Base-by-base conservation (phyloP, 2,329 filamentous ascomycete genomes). In the Cladorrhinum sp. region DNA sequence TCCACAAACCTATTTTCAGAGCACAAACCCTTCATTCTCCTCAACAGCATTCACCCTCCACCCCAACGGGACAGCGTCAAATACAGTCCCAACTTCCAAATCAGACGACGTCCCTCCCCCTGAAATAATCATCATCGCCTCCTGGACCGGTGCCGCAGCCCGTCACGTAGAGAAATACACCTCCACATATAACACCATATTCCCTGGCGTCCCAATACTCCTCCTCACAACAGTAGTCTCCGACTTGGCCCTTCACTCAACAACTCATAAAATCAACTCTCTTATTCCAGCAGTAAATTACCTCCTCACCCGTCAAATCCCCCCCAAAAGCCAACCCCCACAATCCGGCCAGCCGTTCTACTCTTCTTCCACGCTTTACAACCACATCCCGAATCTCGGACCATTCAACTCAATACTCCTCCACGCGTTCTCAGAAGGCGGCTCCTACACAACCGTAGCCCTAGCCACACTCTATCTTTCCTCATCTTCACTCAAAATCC, bases 351-450 rank as follows among this genome's bases (percentile, higher is more conserved):
- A 46, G 18, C 16, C 42, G 12, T 12, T 46, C 6, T 46, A 46
- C 42, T 46, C 42, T 21, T 20, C 6, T 4, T 18, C 42, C n/a
- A 16, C 42, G 6, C 36, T 8, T 5, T 46, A 8, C 42, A 46
- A n/a, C n/a, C 42, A 3, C 12, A 36, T 12, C 12, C 33, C 4
- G 70, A 66, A 52, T 12, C 23, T n/a, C n/a, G n/a, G n/a, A n/a
- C n/a, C 62, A 28, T 55, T 61, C 28, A 33, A 65, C 62, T 49
- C 60, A 60, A 65, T 70, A 66, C 73, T 78, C 28, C 64, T 81
- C 8, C 79, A 82, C 68, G 70, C 77, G 59, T 82, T 82, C 70
- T 82, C 79, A 21, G 81, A 82, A 61, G 80, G 79, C 24, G 80
- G 80, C 16, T 69, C 75, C 20, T 73, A 74, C 55, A 75, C 75